Base-by-base conservation (phyloP, 441 rosid species). In the Bruguiera hainesii region DNA sequence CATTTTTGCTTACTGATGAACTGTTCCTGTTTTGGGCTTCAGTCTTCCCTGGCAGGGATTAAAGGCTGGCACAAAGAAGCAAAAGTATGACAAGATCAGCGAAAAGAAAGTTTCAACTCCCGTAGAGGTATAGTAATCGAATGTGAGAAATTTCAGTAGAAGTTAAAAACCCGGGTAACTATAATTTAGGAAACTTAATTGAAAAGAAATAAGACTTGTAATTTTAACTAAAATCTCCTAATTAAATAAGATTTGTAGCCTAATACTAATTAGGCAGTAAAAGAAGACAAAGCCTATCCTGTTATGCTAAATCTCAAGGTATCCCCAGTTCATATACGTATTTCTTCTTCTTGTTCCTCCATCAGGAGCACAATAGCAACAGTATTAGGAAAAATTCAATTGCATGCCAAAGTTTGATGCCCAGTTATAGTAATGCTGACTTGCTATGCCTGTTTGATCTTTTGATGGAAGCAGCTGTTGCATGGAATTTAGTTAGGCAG, bases 41-140 rank as follows among this genome's bases (percentile, higher is more conserved):
- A 93, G 97, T 78, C 91, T 93, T 71, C 96, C 97, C 6, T 93
- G 97, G 97, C 98, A 93, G 69, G 95, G 98, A n/a, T 71, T 91
- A 69, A 93, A 79, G 71, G 98, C 96, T 10, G 96, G 96, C 67
- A 93, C 93, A 39, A 91, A 91, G 79, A 90, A 87, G 82, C 96
- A 93, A 81, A 93, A 90, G 67, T 93, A 93, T 68, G 95, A 93
- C 68, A 89, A 84, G 79, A 93, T 93, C 79, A 87, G 98, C 50
- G 97, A 91, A 70, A 93, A 87, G 87, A 93, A 93, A 81, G 83
- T 87, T 66, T 81, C 85, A 56, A 93, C 97, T 72, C 80, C 97
- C 6, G 81, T 86, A 49, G 97, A 89, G 96, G 98, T 88, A 73
- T 53, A 56, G 49, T 56, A 25, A 21, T 46, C 18, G 67, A 31